Conservation (phyloP, 2,329 filamentous ascomycete genomes). For the Aschersonia sp. region DNA sequence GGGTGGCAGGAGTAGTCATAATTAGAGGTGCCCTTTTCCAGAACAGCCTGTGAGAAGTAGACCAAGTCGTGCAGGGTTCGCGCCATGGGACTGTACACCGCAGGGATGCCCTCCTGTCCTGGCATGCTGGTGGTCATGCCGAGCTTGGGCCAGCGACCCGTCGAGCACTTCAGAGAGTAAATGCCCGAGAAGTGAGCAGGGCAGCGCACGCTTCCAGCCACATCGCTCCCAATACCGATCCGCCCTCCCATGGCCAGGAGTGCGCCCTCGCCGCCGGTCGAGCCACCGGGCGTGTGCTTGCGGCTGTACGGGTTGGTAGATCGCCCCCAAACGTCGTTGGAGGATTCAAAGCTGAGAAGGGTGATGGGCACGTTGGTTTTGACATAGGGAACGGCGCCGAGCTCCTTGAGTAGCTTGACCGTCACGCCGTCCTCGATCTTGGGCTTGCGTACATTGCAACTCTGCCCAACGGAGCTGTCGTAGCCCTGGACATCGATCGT, state of each 20-base stretch:
- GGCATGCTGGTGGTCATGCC: slow-evolving; percentile 80
- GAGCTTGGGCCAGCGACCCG: slow-evolving; percentile 77
- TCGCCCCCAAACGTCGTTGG: slow-evolving; percentile 66
- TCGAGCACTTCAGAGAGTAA: slow-evolving; percentile 76
- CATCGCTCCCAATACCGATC: slow-evolving; percentile 82
- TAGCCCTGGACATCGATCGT: slow-evolving; percentile 69
- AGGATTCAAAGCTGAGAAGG: slow-evolving; percentile 72
- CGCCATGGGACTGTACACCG: slow-evolving; percentile 86
- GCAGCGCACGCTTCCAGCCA: slow-evolving; percentile 74
- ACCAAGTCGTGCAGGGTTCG: slow-evolving; percentile 67
- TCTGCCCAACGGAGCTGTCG: slow-evolving; percentile 72
- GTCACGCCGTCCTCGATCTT: slow-evolving; percentile 53
- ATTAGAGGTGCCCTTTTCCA: slow-evolving; percentile 74
- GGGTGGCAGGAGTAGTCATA: slow-evolving; percentile 81
- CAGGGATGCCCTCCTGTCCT: slow-evolving; percentile 79
- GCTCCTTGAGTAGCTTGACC: slow-evolving; percentile 67
- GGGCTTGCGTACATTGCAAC: slow-evolving; percentile 54
- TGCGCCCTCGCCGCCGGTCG: slow-evolving; percentile 73
- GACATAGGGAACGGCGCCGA: slow-evolving; percentile 78
- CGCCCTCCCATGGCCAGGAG: slow-evolving; percentile 69
- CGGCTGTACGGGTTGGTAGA: slow-evolving; percentile 70
- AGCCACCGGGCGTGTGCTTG: slow-evolving; percentile 79
- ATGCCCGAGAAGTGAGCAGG: slow-evolving; percentile 85
- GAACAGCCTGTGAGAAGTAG: slow-evolving; percentile 69
- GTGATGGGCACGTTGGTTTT: slow-evolving; percentile 88